Base-by-base conservation (phyloP, 345 rosid genomes). In the Eutrema japonicum region DNA sequence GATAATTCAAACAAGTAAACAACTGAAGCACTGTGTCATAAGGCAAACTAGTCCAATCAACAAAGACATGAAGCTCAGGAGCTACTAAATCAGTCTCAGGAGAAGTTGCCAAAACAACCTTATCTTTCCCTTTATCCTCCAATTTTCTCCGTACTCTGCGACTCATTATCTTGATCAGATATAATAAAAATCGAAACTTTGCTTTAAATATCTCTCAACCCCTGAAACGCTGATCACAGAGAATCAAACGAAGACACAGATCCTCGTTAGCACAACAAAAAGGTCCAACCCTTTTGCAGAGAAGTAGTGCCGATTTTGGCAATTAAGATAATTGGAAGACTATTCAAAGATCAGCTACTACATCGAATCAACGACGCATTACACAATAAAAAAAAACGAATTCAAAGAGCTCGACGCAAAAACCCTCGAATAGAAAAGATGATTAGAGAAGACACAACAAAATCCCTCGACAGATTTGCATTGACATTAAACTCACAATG, bases 131-230 rank as follows among this genome's bases (percentile, higher is more conserved):
- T 76, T 83, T 89, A 6, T 54, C 85, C 10, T 79, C 88, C 83
- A 87, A 86, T 80, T 83, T 91, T 18, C 88, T 83, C 79, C 93
- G 60, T 60, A 91, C 81, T 80, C 98, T 87, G 35, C 97, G 94
- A 78, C 82, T 91, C 94, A 89, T 94, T 47, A 7, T 65, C 80
- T 80, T 38, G 68, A 51, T 61, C 75, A 49, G 32, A 59, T 59
- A 3, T 29, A 11, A 48, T 6, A 64, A 52, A 57, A 22, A 67
- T 18, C 36, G 11, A 67, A 26, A 45, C 49, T 73, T 46, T 46
- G 40, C 32, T 40, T 32, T n/a, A 26, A 49, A 13, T 48, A 12
- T 58, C 60, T 12, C 54, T 48, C 56, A 29, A 27, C 59, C 60
- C 60, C 16, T 40, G 38, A 43, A 51, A 2, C 52, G 8, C 38